phyloP scores from a whole-genome alignment of 148 eudicot species.

The Amaranthus cruentus region DNA sequence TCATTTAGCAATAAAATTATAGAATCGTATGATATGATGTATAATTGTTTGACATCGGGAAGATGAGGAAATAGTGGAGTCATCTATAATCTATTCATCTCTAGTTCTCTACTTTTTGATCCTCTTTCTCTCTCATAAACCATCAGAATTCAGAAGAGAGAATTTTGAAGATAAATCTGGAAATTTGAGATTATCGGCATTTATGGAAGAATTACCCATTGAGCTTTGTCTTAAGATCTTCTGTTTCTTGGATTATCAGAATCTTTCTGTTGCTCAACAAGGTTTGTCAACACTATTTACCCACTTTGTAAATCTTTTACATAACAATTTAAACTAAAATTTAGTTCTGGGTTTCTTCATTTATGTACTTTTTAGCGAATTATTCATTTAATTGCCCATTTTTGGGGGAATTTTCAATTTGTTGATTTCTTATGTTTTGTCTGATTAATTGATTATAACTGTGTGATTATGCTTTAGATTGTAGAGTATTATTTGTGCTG shows the following conservation, averaged over 20 bases:
- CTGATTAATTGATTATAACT: not conserved
- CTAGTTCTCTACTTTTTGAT: too few species aligned
- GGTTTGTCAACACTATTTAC: conserved; percentile 29
- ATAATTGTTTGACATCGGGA: conserved; percentile 24
- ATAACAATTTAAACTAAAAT: not conserved
- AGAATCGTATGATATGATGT: too few species aligned
- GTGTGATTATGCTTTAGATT: not conserved
- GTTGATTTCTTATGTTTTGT: not conserved
- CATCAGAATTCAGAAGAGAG: not conserved
- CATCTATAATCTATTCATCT: conserved; percentile 31
- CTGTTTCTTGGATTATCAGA: conserved; percentile 63
- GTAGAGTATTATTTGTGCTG: not conserved
- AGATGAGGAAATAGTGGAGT: conserved; percentile 27
- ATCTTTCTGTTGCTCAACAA: conserved; percentile 58
- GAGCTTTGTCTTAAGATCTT: conserved; percentile 66
- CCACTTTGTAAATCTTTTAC: not conserved
- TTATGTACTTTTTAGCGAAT: not conserved
- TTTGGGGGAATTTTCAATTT: not conserved
- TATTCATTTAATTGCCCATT: not conserved
- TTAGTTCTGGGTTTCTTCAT: not conserved
- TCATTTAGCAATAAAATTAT: too few species aligned
- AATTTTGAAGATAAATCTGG: not conserved
- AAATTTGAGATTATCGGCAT: not conserved
- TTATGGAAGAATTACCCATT: conserved; percentile 63
- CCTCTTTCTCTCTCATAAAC: conserved; percentile 16